Percentiles rank a stretch among this genome's conserved stretches.
Evolutionary conservation across 129 eudicot species (phyloP).

Genomic region (Lonicera japonica): DNA sequence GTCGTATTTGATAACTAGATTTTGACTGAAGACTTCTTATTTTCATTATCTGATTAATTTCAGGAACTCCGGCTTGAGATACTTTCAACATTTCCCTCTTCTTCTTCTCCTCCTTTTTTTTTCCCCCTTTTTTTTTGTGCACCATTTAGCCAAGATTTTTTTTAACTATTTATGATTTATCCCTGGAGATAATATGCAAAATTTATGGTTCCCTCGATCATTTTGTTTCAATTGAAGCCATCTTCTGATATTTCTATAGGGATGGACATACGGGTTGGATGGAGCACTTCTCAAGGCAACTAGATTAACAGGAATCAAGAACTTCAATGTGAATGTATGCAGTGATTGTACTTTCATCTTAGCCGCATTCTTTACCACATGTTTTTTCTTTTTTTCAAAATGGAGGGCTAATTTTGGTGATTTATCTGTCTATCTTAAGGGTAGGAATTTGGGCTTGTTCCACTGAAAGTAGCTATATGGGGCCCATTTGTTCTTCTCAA

Average conservation of each 20-base stretch:
- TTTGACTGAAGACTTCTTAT: neutral
- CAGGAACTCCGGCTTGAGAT: neutral
- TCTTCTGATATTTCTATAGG: conserved; percentile 34
- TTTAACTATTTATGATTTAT: neutral
- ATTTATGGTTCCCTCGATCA: conserved; percentile 3
- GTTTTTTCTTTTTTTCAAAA: neutral
- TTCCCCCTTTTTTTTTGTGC: neutral
- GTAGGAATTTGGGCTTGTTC: conserved; percentile 87
- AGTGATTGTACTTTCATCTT: neutral
- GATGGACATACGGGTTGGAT: conserved; percentile 88
- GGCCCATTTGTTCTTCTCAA: conserved; percentile 86
- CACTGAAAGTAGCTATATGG: conserved; percentile 66
- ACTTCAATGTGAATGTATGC: conserved; percentile 71
- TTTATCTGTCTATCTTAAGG: conserved; percentile 12
- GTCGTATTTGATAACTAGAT: neutral
- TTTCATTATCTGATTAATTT: neutral
- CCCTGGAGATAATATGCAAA: neutral
- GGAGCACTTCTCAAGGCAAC: conserved; percentile 82
- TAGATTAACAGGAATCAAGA: conserved; percentile 72
- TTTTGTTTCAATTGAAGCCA: neutral
- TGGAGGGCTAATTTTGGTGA: conserved; percentile 1
- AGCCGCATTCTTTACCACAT: neutral
- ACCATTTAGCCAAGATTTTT: too few species aligned
- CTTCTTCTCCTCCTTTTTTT: neutral
- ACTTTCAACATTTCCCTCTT: neutral